These are phyloP conservation scores for Sphagnum fallax DNA, from an alignment of 228 moss, liverwort and hornwort species.

Conservation along the genomic window DNA sequence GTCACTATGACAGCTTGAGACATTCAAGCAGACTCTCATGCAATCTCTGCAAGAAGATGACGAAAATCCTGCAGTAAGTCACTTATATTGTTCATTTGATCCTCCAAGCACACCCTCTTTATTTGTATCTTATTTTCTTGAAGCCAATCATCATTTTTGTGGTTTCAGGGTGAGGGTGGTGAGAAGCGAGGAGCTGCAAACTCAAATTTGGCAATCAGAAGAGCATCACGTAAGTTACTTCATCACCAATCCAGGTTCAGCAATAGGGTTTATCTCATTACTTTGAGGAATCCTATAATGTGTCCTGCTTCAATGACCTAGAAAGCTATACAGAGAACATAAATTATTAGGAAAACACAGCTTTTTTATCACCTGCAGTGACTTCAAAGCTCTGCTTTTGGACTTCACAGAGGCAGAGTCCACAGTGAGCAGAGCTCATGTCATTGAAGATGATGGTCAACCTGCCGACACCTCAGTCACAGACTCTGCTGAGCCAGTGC, in stretches of 20 bases:
- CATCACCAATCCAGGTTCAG: no score
- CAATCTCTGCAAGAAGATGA: constrained; percentile 51
- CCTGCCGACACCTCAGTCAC: constrained; percentile 12
- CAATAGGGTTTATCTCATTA: no score
- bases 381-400: no score
- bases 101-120: no score
- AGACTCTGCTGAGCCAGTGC: background rate
- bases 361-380: no score
- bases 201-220: constrained; percentile 44
- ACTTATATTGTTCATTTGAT: no score
- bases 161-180: constrained; percentile 28
- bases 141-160: background rate
- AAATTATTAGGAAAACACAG: no score
- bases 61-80: constrained; percentile 17
- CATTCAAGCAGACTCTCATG: constrained; percentile 43
- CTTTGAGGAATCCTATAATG: no score
- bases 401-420: constrained; percentile 23
- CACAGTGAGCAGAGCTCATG: constrained; percentile 16
- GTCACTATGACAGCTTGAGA: constrained; percentile 31
- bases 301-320: no score
- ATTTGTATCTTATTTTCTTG: no score
- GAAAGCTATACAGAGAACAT: no score
- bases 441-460: constrained; percentile 23
- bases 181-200: constrained; percentile 34
- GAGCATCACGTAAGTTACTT: constrained; percentile 46